A percentile compares a stretch with the other conserved stretches of the same genome.
Evolutionary conservation across 345 rosid genomes (phyloP).

Genomic region (Rhodomyrtus tomentosa): DNA sequence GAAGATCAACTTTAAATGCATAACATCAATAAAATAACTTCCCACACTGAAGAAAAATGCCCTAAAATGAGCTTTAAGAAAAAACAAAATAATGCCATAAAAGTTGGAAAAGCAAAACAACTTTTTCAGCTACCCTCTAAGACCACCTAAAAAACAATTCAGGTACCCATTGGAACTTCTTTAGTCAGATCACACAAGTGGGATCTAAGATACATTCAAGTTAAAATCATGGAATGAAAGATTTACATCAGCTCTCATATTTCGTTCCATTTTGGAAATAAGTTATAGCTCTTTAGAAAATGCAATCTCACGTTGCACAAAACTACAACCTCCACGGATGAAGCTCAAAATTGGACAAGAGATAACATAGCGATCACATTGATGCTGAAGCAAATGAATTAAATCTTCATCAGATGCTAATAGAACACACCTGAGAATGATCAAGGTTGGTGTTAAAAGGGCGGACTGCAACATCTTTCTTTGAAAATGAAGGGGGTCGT

Average conservation of each 20-base stretch:
- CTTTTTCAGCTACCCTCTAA: not conserved
- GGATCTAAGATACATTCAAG: not conserved
- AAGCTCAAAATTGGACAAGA: not conserved
- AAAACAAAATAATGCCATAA: not conserved
- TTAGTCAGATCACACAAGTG: not conserved
- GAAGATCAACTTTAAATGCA: not conserved
- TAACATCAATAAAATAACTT: not conserved
- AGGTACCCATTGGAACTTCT: not conserved
- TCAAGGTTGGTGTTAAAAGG: slow-evolving; percentile 71
- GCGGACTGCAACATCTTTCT: slow-evolving; percentile 43
- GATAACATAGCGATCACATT: not conserved
- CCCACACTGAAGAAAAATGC: not conserved
- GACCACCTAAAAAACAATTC: not conserved
- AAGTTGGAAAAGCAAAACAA: not conserved
- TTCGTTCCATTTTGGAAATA: not conserved
- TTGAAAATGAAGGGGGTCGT: slow-evolving; percentile 36
- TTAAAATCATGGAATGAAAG: not conserved
- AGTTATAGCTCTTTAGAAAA: not conserved
- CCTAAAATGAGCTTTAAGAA: not conserved
- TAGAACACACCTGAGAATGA: slow-evolving; percentile 60
- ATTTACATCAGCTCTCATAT: not conserved
- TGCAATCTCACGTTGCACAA: not conserved
- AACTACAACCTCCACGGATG: not conserved
- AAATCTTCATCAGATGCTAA: not conserved
- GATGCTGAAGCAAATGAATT: not conserved